Percentiles rank a stretch among this genome's conserved stretches.
phyloP scores from a whole-genome alignment of 2,329 filamentous ascomycete genomes.

The Hansfordia pulvinata region DNA sequence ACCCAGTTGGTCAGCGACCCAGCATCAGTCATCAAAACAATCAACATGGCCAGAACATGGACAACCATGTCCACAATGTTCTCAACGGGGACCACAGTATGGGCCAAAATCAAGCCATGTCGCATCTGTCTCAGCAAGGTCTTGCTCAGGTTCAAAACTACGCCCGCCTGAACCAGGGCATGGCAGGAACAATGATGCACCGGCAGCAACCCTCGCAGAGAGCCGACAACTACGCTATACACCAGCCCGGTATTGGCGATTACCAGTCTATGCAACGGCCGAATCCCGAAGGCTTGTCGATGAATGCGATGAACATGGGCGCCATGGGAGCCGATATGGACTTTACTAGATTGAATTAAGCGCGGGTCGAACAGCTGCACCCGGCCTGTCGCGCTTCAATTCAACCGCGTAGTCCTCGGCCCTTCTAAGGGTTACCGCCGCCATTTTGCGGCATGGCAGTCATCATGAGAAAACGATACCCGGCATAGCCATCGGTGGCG shows the following conservation, averaged over 20 bases:
- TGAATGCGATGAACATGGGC: neutral
- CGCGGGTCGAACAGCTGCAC: too few relatives aligned
- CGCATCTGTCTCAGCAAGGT: neutral
- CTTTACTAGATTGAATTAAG: too few relatives aligned
- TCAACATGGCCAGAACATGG: conserved; percentile 14
- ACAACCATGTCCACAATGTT: conserved; percentile 10
- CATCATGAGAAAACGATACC: too few relatives aligned
- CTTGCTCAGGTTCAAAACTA: neutral
- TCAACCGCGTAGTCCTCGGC: too few relatives aligned
- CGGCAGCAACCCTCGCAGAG: conserved; percentile 1
- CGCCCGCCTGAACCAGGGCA: conserved; percentile 1
- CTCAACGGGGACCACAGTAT: conserved; percentile 13
- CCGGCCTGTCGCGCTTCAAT: too few relatives aligned
- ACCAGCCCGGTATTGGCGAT: neutral
- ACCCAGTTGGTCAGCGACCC: conserved; percentile 24
- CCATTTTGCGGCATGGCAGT: too few relatives aligned
- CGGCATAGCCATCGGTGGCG: too few relatives aligned
- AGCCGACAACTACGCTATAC: conserved; percentile 1
- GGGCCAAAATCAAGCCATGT: conserved; percentile 9
- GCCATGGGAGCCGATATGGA: neutral
- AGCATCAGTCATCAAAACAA: conserved; percentile 16
- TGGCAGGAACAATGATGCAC: neutral
- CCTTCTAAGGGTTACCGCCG: too few relatives aligned
- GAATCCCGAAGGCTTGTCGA: neutral
- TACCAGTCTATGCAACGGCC: neutral